Base-by-base conservation (phyloP, 345 rosid genomes). In the Camelina neglecta region DNA sequence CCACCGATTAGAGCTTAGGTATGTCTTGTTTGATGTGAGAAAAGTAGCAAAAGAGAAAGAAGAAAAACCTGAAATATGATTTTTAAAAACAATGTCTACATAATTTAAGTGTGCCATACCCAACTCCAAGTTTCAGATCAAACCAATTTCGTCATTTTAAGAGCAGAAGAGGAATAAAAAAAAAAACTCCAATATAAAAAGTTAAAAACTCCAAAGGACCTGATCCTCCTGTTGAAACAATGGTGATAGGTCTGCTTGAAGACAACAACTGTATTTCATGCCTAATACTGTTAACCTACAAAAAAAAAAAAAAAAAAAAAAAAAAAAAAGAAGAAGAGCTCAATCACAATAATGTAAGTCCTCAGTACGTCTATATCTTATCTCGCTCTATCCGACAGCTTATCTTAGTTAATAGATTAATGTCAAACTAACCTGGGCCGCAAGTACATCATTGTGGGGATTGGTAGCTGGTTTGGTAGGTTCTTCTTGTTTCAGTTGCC, bases 201-300 rank as follows among this genome's bases (percentile, higher is more conserved):
- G 8, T 18, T 5, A 4, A 13, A 24, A 69, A 44, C 11, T 20
- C 16, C 9, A 31, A 5, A 26, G 51, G 26, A 95, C 98, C 94
- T 89, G 84, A 72, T 79, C 91, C 89, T 70, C 72, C 78, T 67
- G 87, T 71, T 75, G 96, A 85, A 67, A 92, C 81, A 60, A 95
- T 87, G 12, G 92, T 90, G 69, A 92, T 65, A 69, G 93, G 81
- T 76, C 90, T 82, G 63, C 69, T 86, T 68, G 91, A 77, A 9
- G 85, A 63, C 76, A 95, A 59, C 54, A 81, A 50, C 72, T 84
- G 86, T 79, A 92, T 81, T 76, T 95, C 93, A 82, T 85, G 79
- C 61, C 91, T 86, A 20, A 93, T 77, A 75, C 82, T 89, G 75
- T 82, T 77, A 58, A 95, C 97, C 99, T 95, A 81, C 26, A 29